phyloP scores from a whole-genome alignment of 306 rosid genomes.

The Psophocarpus tetragonolobus region DNA sequence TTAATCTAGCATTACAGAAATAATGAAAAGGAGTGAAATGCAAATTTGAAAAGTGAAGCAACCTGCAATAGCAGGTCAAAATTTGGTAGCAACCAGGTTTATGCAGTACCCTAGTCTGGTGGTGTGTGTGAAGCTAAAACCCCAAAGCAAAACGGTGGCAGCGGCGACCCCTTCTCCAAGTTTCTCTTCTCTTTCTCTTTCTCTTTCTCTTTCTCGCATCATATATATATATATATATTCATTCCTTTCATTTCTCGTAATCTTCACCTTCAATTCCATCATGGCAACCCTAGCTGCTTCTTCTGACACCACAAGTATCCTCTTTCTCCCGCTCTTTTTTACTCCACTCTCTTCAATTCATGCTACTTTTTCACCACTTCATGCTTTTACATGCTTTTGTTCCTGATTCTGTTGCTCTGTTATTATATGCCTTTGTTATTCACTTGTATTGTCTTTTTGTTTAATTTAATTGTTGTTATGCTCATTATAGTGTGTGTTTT shows the following conservation, averaged over 20 bases:
- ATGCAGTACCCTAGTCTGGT: not conserved
- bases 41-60: no score
- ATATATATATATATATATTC: no score
- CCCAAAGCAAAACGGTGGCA: conserved; percentile 2
- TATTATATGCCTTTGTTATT: not conserved
- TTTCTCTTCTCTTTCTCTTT: conserved; percentile 23
- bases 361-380: no score
- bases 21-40: no score
- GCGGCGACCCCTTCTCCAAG: conserved; percentile 47
- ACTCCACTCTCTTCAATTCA: no score
- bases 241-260: not conserved
- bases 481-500: not conserved
- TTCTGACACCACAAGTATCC: conserved; percentile 24
- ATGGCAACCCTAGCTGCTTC: conserved; percentile 24
- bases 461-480: not conserved
- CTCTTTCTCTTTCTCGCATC: not conserved
- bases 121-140: not conserved
- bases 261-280: conserved; percentile 12
- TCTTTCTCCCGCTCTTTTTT: not conserved
- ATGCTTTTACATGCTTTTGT: no score
- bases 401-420: no score
- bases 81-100: not conserved
- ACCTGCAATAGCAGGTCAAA: not conserved
- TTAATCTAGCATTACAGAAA: no score
- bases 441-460: not conserved